phyloP scores from a whole-genome alignment of 2,329 filamentous ascomycete genomes.

The Colletotrichum filicis region DNA sequence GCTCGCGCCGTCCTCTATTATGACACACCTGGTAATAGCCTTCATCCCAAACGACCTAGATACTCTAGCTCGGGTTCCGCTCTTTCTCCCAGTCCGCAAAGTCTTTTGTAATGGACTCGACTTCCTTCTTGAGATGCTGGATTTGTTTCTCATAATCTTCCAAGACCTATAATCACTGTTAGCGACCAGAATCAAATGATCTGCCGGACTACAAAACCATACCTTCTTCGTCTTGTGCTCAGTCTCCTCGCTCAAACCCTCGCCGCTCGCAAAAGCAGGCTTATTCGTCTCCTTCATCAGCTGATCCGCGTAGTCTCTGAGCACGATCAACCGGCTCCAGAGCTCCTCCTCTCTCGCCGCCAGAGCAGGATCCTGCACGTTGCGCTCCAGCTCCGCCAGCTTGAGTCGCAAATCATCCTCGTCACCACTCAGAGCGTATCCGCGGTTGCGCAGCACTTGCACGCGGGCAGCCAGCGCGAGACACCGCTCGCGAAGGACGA shows the following conservation, averaged over 20 bases:
- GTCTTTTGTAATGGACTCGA: conserved; percentile 70
- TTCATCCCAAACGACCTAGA: too few relatives aligned
- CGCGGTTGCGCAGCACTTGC: conserved; percentile 82
- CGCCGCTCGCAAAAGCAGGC: conserved; percentile 65
- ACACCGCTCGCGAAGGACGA: conserved; percentile 77
- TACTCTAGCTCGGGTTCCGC: conserved; percentile 47
- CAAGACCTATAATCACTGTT: conserved; percentile 66
- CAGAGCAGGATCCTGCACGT: conserved; percentile 79
- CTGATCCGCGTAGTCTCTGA: conserved; percentile 78
- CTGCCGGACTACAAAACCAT: conserved; percentile 38
- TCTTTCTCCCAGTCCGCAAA: conserved; percentile 67
- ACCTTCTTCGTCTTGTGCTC: conserved; percentile 81
- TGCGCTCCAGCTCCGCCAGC: conserved; percentile 74
- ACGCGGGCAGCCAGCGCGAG: conserved; percentile 81
- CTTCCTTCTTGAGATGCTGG: conserved; percentile 78
- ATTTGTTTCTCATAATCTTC: conserved; percentile 87
- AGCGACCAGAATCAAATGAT: conserved; percentile 1
- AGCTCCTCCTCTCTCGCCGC: conserved; percentile 84
- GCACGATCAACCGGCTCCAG: conserved; percentile 82
- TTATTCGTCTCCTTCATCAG: conserved; percentile 80
- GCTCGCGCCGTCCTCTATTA: conserved; percentile 19
- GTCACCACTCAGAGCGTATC: conserved; percentile 81
- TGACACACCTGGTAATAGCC: background rate
- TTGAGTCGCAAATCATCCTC: conserved; percentile 83
- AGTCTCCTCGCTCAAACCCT: conserved; percentile 74